Base-by-base conservation (phyloP, 768 basidiomycete species). In the Xerocomellus intermedius region DNA sequence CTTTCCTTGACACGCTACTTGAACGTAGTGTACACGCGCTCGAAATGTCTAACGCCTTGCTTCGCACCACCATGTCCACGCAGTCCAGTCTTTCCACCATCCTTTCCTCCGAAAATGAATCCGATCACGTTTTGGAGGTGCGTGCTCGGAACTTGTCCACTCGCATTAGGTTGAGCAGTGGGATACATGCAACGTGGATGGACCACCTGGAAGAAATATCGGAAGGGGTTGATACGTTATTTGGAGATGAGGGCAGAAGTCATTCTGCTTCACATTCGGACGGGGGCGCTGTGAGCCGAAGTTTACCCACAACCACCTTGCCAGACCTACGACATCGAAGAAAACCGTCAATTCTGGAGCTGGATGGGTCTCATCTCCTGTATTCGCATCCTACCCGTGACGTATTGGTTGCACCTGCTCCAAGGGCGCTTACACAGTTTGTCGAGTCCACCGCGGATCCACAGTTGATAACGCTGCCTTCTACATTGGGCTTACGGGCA, bases 21-120 rank as follows among this genome's bases (percentile, higher is more conserved):
- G 88, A 84, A 54, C 83, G 91, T 58, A 91, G 89, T 59, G 88
- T 93, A 14, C 84, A 91, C 70, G 91, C 91, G 1, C 77, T 94
- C 9, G 91, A 93, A 67, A 85, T 91, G 78, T 93, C 91, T 5
- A 93, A 93, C 54, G 79, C 84, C 3, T 75, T 93, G 12, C 75
- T 94, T 43, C 85, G 89, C 65, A 84, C 83, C 13, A 87, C 87
- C 21, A 85, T 91, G 62, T 81, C 85, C 38, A 85, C 90, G 1
- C 85, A 87, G 58, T 77, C 84, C 13, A 82, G 74, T 33, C 73
- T 79, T 36, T 77, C 76, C 33, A 71, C 77, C 4, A 72, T 85
- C 38, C 69, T 86, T 30, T 75, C 79, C 22, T 63, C 77, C 16
- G 82, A 81, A 52, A 70, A 69, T 8, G 67, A 74, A 19, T 73